Percentiles rank a stretch among this genome's conserved stretches.
phyloP scores from a whole-genome alignment of 2,329 filamentous ascomycete genomes.

The Aaosphaeria pasadenensis region DNA sequence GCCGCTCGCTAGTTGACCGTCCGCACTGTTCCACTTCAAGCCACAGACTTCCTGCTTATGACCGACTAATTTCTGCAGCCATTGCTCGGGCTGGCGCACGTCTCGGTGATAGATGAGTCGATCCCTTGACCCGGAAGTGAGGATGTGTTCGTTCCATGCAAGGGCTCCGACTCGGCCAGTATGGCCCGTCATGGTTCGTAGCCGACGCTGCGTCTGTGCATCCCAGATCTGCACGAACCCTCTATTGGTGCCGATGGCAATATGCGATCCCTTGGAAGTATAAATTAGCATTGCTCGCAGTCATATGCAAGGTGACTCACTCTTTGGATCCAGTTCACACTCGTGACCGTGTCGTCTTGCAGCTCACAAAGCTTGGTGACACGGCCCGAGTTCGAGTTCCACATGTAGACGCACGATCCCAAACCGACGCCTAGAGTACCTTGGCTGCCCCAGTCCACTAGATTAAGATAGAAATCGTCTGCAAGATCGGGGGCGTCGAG shows the following conservation, averaged over 20 bases:
- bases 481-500: slow-evolving; percentile 93
- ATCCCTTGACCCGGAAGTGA: slow-evolving; percentile 92
- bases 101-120: slow-evolving; percentile 93
- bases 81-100: slow-evolving; percentile 88
- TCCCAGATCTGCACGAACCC: slow-evolving; percentile 98
- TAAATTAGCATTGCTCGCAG: too few species aligned
- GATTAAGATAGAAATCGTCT: slow-evolving; percentile 95
- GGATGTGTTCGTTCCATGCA: slow-evolving; percentile 97
- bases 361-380: slow-evolving; percentile 94
- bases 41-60: slow-evolving; percentile 99
- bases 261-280: slow-evolving; percentile 68
- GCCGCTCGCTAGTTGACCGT: slow-evolving; percentile 89
- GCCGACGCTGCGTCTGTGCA: slow-evolving; percentile 76
- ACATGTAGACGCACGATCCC: slow-evolving; percentile 94
- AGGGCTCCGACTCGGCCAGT: slow-evolving; percentile 88
- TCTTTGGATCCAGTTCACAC: slow-evolving; percentile 96
- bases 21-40: slow-evolving; percentile 94
- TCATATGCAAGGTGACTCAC: slow-evolving; percentile 36
- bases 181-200: slow-evolving; percentile 96
- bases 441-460: slow-evolving; percentile 96
- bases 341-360: slow-evolving; percentile 90
- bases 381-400: slow-evolving; percentile 87
- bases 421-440: slow-evolving; percentile 92
- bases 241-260: slow-evolving; percentile 92
- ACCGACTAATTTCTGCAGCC: slow-evolving; percentile 79